Evolutionary conservation across 768 basidiomycete genomes (phyloP), one percentile per base, ranked within the genome.

Genomic region (Dioszegia crocea): DNA sequence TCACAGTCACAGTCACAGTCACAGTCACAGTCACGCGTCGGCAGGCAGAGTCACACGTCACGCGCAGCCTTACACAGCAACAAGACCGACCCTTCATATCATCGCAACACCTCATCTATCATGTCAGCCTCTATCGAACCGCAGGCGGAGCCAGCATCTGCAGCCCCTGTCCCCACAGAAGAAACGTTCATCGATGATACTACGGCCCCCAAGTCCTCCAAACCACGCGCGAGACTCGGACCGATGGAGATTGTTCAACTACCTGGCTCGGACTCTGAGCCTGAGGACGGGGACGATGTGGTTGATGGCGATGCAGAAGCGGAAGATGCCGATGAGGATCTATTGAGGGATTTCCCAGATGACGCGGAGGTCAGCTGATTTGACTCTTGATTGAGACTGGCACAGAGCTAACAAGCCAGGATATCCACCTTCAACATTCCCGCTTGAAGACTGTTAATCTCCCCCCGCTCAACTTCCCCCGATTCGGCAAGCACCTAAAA

Each of bases 361-460:
- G 86, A 92, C 33, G 88, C 88, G 1, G 85, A 90, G 76, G 91
- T 89, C 66, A 63, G 84, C 75, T 26, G 26, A 38, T 14, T 30
- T 16, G 58, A 55, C 16, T 49, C 59, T 54, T 58, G 60, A 12
- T 63, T 46, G 14, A 10, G 9, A 2, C 16, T 39, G n/a, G 21
- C 23, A 27, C 12, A 4, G 17, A 36, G 19, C 26, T 19, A 49
- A 55, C 57, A 6, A 55, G 49, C 31, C 41, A 94, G 92, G 91
- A 94, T 65, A 80, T 96, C 33, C 89, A 93, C 62, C 83, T 96
- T 31, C 81, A 90, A 6, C 90, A 94, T 75, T 81, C 85, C 2
- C 85, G 88, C 27, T 82, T 96, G 48, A 82, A 82, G 51, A 85
- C 87, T 16, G 58, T 70, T 23, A 55, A 66, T 0, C 81, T 91